Percentiles rank a stretch among this genome's conserved stretches.
Conservation (phyloP, 1,139 yeast genomes). For the Pichiaceae sp. region DNA sequence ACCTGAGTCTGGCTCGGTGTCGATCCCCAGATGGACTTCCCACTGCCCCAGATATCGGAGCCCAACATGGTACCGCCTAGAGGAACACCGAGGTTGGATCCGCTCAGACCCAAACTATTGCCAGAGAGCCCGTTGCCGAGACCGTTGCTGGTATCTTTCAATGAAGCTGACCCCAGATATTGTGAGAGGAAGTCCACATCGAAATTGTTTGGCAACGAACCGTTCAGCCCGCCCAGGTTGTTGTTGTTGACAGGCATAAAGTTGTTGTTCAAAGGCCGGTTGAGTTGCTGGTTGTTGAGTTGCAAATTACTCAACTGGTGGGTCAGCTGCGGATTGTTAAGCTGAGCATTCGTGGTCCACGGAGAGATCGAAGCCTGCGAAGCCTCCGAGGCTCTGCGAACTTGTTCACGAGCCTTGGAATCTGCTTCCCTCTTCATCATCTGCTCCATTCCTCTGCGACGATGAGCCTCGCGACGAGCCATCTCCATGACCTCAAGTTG, state of each 20-base stretch:
- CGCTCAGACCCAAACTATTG: neutral
- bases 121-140: no score
- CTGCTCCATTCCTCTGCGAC: neutral
- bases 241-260: neutral
- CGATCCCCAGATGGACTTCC: conserved; percentile 2
- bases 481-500: neutral
- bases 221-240: no score
- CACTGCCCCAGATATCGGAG: conserved; percentile 3
- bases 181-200: conserved; percentile 1
- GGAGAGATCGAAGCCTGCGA: neutral
- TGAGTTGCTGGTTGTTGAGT: neutral
- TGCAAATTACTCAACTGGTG: neutral
- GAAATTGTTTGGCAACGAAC: no score
- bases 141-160: neutral
- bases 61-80: neutral
- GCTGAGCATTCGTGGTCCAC: neutral
- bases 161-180: conserved; percentile 1
- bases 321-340: neutral
- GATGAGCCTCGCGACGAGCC: neutral
- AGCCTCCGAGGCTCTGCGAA: neutral
- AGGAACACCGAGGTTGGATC: neutral
- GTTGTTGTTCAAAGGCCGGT: neutral
- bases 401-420: neutral
- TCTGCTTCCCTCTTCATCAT: neutral
- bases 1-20: neutral